These are phyloP conservation scores for Leishmania aethiopica DNA, from an alignment of 208 protist species.

Conservation along the genomic window DNA sequence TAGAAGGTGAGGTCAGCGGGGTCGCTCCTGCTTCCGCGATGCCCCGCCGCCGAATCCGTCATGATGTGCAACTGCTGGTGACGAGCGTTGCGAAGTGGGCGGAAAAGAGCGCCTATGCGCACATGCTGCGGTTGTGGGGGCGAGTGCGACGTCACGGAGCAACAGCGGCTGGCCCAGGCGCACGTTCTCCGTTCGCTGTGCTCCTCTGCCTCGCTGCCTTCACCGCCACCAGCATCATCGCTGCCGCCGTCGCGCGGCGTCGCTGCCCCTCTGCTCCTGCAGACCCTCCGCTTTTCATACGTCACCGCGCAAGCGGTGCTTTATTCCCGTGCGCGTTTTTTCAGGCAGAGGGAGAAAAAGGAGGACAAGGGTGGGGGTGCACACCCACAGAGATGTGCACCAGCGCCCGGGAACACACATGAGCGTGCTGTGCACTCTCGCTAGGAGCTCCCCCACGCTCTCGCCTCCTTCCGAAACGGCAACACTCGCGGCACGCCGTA, in stretches of 20 bases:
- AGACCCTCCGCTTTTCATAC: neutral
- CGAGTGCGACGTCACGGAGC: slow-evolving; percentile 17
- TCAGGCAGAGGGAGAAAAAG: neutral
- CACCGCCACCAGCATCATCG: neutral
- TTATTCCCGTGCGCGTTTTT: neutral
- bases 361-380: neutral
- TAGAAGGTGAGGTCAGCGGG: neutral
- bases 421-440: neutral
- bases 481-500: neutral
- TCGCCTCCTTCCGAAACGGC: neutral
- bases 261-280: neutral
- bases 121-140: neutral
- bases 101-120: neutral
- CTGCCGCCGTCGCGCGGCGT: neutral
- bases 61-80: neutral
- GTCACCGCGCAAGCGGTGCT: neutral
- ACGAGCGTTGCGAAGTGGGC: neutral
- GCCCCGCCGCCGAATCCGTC: neutral
- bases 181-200: slow-evolving; percentile 27
- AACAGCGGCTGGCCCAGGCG: slow-evolving; percentile 43
- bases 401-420: neutral
- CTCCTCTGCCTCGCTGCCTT: slow-evolving; percentile 3
- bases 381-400: neutral
- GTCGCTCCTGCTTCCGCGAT: neutral
- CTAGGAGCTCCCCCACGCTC: neutral